Base-by-base conservation (phyloP, 2,329 filamentous ascomycete species). In the Diatrype stigma region DNA sequence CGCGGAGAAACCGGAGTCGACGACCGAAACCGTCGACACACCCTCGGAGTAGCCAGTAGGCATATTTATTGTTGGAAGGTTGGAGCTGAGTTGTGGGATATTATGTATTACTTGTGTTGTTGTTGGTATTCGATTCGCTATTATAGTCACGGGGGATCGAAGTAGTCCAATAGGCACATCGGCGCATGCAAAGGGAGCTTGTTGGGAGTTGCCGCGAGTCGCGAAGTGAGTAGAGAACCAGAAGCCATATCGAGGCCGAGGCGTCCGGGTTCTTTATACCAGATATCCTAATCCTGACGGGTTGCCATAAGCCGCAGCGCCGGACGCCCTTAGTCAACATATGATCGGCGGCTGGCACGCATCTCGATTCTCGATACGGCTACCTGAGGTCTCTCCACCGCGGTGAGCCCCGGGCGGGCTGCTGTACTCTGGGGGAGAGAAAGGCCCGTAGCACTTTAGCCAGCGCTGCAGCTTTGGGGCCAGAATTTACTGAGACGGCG, bases 11-110 rank as follows among this genome's bases (percentile, higher is more conserved):
- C 26, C 16, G 11, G 46, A 48, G n/a, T 30, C 46, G 2, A 48
- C 37, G 21, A 48, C 26, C 46, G 46, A 40, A 17, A 48, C 46
- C 6, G 46, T 28, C 46, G 46, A 42, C 5, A 42, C 23, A 21
- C 46, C 46, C 16, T 42, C 22, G 16, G 46, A 47, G 17, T 30
- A 47, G 38, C 46, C 46, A 17, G n/a, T n/a, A 1, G 45, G 23
- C 46, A 47, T 47, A 22, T 30, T 40, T 40, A 17, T 12, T 22
- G 19, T 40, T 19, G n/a, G 19, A 12, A 3, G 37, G 17, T 19
- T 22, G 37, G 19, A 19, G 3, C 19, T 42, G 19, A 11, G 2
- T 12, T 42, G 17, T 21, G 38, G 12, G 14, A 6, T 23, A 4
- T 7, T 34, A 34, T 34, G 14, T 7, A 34, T 34, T 34, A 34